A percentile compares a stretch with the other conserved stretches of the same genome.
Evolutionary conservation across 73 alveolate species (phyloP).

Genomic region (Symbiodinium pilosum): DNA sequence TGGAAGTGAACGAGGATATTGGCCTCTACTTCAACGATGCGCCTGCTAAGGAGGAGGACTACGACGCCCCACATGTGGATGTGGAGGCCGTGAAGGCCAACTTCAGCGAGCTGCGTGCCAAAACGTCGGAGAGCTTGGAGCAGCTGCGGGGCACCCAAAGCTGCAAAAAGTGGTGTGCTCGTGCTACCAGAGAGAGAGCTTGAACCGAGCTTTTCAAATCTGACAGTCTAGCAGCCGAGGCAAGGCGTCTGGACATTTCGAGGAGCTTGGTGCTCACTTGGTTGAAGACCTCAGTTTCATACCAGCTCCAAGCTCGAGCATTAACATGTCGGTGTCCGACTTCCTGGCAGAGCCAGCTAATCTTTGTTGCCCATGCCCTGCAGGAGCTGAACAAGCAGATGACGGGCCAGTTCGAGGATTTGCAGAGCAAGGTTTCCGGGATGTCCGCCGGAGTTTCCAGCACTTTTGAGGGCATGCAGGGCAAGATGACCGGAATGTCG

Average conservation of each 20-base stretch:
- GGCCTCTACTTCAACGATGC: conserved; percentile 21
- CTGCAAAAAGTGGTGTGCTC: no score
- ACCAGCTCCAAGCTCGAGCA: no score
- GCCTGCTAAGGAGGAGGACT: conserved; percentile 20
- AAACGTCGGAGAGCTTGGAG: background rate
- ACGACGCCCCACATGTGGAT: conserved; percentile 21
- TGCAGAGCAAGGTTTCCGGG: conserved; percentile 10
- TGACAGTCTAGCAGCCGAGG: no score
- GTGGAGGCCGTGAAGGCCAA: conserved; percentile 12
- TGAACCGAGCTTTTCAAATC: no score
- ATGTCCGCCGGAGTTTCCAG: background rate
- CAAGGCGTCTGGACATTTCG: conserved; percentile 13
- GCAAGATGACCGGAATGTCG: background rate
- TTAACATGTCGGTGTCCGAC: background rate
- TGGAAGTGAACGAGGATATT: conserved; percentile 36
- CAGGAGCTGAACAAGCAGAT: conserved; percentile 22
- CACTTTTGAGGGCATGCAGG: background rate
- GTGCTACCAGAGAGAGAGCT: no score
- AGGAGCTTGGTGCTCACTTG: background rate
- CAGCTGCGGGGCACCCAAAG: background rate
- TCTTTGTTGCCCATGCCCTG: no score
- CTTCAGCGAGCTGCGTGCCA: background rate
- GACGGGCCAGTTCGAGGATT: background rate
- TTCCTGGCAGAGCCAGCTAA: background rate
- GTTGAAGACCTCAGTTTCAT: no score